Evolutionary conservation across 345 rosid genomes (phyloP).

Genomic region (Nephelium lappaceum): DNA sequence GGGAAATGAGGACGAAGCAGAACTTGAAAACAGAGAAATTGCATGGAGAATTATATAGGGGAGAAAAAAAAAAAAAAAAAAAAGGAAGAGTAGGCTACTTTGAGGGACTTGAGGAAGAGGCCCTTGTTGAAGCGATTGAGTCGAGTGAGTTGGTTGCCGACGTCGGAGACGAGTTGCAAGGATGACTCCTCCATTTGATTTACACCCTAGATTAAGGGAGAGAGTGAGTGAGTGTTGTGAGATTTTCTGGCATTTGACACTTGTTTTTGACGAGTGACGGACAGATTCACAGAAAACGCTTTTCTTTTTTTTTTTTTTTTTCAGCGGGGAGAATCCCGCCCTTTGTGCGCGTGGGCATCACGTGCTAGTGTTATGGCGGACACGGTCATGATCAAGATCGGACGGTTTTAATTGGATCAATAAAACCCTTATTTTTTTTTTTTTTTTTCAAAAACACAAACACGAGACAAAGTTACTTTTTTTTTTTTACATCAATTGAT

Average conservation of each 20-base stretch:
- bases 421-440: no score
- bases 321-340: constrained; percentile 18
- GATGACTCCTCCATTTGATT: constrained; percentile 54
- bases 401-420: background rate
- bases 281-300: background rate
- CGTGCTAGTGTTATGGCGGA: background rate
- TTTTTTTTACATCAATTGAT: no score
- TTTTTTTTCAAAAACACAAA: no score
- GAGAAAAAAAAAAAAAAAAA: no score
- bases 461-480: no score
- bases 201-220: background rate
- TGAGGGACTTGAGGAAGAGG: constrained; percentile 62
- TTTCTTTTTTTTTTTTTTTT: background rate
- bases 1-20: background rate
- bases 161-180: constrained; percentile 49
- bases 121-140: constrained; percentile 69
- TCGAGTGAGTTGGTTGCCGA: constrained; percentile 61
- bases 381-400: background rate
- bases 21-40: background rate
- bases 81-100: constrained; percentile 40
- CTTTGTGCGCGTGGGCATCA: background rate
- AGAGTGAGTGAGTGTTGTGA: background rate
- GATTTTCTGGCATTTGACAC: background rate
- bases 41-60: background rate
- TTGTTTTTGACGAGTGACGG: background rate